Percentiles rank a stretch among this genome's conserved stretches.
phyloP scores from a whole-genome alignment of 192 early-diverging fungal species.

The Geranomyces variabilis region DNA sequence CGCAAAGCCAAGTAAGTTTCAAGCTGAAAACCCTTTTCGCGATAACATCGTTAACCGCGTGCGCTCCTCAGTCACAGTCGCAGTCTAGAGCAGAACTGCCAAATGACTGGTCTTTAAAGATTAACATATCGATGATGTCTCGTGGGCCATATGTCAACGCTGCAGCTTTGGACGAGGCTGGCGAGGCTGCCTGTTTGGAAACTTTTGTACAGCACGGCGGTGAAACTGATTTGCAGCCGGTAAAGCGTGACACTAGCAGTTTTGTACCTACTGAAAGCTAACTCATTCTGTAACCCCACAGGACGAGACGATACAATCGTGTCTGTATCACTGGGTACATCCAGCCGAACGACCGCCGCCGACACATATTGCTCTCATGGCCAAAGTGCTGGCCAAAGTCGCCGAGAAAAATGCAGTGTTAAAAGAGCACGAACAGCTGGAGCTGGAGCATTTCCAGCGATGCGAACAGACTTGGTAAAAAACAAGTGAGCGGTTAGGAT shows the following conservation, averaged over 20 bases:
- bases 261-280: too few relatives aligned
- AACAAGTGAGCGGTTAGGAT: too few relatives aligned
- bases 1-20: too few relatives aligned
- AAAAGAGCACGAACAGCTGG: slow-evolving; percentile 4
- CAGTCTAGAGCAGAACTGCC: slow-evolving; percentile 15
- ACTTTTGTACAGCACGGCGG: not conserved
- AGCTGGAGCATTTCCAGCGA: slow-evolving; percentile 18
- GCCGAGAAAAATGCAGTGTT: slow-evolving; percentile 8
- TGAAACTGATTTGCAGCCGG: not conserved
- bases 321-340: slow-evolving; percentile 33
- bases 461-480: slow-evolving; percentile 25
- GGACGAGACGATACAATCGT: slow-evolving; percentile 7
- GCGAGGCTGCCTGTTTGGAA: not conserved
- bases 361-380: slow-evolving; percentile 15
- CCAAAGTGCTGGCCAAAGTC: slow-evolving; percentile 19
- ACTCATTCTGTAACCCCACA: not conserved
- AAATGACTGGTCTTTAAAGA: slow-evolving; percentile 29
- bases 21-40: not conserved
- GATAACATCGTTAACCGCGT: too few relatives aligned
- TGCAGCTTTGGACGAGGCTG: not conserved
- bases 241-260: too few relatives aligned
- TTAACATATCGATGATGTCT: slow-evolving; percentile 10
- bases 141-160: slow-evolving; percentile 2
- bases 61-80: not conserved
- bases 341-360: slow-evolving; percentile 22